Evolutionary conservation across 495 filamentous ascomycete genomes (phyloP), one percentile per base, ranked within the genome.

Genomic region (Lepidopterella palustris): DNA sequence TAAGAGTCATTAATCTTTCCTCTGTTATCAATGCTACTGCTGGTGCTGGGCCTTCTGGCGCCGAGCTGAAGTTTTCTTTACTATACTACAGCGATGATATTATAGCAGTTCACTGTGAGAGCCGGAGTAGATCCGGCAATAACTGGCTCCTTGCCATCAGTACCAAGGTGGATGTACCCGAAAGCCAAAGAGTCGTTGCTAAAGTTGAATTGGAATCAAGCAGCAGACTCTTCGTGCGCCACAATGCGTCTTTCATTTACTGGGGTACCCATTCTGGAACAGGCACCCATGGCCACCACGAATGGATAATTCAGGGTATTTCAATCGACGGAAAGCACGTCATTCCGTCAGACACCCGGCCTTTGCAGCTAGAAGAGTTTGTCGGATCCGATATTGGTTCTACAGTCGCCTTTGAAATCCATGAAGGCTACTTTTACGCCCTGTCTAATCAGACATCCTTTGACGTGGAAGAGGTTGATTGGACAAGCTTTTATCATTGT

Each of bases 401-500:
- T 45, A 86, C 81, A 0, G 73, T 88, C 23, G 87, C 83, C 62
- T 93, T 93, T 67, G 84, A 87, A 59, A 82, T 91, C 35, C 74
- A 85, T 61, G 74, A 84, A 25, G 80, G 77, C n/a, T 77, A 82
- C 64, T 83, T 93, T 27, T 91, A 92, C 63, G 84, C 79, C 0
- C 74, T 92, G 4, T 89, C 87, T 2, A 90, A 85, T 51, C 78
- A 83, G 61, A 79, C 79, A 6, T 76, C 80, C 9, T 81, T 84
- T 53, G 80, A 86, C 45, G 78, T 84, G 5, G 81, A 87, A 52
- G 84, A 88, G 56, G 67, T 79, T 4, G 81, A 89, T 59, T 89
- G 82, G 82, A 79, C 77, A 3, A 89, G 87, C 0, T 86, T 80
- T 66, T 92, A 91, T 64, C 76, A 82, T 55, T 88, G 84, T 74